Conservation (phyloP, 2,329 filamentous ascomycete genomes). For the Cladosporium cucumerinum region DNA sequence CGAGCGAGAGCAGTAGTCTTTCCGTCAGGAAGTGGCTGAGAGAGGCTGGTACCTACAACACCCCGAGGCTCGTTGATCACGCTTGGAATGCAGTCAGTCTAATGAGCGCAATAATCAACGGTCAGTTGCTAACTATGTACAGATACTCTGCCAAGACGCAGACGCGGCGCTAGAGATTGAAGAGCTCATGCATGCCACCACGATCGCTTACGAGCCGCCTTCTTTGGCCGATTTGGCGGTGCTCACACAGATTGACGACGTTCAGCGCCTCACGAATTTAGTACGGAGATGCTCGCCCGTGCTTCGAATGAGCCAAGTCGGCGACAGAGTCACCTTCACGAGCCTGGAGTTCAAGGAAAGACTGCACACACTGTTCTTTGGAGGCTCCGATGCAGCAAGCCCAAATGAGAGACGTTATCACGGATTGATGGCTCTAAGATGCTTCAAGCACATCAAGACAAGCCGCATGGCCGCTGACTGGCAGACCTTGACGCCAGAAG, state of each 20-base stretch:
- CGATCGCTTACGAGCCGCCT: not conserved
- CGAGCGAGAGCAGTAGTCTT: not conserved
- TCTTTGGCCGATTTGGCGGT: not conserved
- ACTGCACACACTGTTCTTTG: not conserved
- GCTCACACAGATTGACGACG: not conserved
- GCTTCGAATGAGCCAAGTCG: no score
- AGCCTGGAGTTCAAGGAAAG: not conserved
- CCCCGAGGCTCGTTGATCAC: not conserved
- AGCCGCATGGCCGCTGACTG: no score
- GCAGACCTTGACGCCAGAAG: no score
- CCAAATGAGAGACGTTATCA: constrained; percentile 7
- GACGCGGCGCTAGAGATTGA: not conserved
- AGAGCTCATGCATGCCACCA: not conserved
- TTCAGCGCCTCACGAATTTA: not conserved
- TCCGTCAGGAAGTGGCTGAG: not conserved
- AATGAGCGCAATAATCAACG: no score
- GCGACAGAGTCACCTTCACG: not conserved
- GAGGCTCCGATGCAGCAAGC: not conserved
- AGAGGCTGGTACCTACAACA: not conserved
- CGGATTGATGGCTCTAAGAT: constrained; percentile 1
- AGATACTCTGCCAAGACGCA: not conserved
- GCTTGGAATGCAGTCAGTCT: not conserved
- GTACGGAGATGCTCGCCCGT: not conserved
- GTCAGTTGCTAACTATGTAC: not conserved
- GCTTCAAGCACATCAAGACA: constrained; percentile 6